phyloP scores from a whole-genome alignment of 768 basidiomycete species.

The Leucocoprinus leucothites region DNA sequence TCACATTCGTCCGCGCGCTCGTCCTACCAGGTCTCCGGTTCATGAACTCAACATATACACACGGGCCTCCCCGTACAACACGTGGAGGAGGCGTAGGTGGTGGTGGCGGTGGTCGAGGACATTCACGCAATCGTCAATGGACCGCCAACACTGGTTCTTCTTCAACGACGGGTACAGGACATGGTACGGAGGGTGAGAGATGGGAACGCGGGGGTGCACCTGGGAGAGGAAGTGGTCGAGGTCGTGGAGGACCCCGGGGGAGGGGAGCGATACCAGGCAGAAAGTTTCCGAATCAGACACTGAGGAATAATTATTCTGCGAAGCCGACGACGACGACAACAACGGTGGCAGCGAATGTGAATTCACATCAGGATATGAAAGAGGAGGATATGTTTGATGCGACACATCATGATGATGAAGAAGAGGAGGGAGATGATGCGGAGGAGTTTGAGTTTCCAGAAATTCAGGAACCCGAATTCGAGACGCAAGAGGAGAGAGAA shows the following conservation, averaged over 20 bases:
- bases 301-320: too few species aligned
- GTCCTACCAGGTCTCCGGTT: too few species aligned
- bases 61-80: too few species aligned
- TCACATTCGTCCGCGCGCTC: too few species aligned
- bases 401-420: constrained; percentile 21
- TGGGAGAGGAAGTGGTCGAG: constrained; percentile 43
- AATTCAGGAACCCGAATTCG: constrained; percentile 49
- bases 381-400: constrained; percentile 27
- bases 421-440: constrained; percentile 11
- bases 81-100: constrained; percentile 10
- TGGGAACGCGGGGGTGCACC: constrained; percentile 64
- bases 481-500: constrained; percentile 63
- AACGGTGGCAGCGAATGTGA: too few species aligned
- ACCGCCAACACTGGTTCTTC: too few species aligned
- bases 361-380: too few species aligned
- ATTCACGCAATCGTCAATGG: too few species aligned
- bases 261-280: too few species aligned
- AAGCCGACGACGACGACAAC: too few species aligned
- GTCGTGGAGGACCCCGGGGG: constrained; percentile 35
- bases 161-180: constrained; percentile 31
- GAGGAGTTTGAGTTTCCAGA: constrained; percentile 18
- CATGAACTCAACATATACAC: constrained; percentile 13
- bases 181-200: constrained; percentile 44
- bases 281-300: too few species aligned
- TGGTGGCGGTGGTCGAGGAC: too few species aligned